Evolutionary conservation across 1,139 yeast species (phyloP).

Genomic region (Taphrina flavorubra): DNA sequence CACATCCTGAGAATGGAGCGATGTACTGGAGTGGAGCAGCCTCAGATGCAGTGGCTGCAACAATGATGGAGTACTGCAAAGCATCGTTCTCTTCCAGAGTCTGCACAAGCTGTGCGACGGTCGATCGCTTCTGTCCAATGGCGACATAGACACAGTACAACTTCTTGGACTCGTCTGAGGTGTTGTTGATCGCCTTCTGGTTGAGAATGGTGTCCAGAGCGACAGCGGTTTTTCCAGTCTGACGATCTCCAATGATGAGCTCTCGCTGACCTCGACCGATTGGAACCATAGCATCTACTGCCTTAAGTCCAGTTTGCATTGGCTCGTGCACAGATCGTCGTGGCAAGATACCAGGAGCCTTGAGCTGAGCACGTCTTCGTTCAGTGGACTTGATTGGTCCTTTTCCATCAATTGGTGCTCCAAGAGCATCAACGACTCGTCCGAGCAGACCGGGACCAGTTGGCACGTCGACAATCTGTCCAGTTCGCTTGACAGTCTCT

Average conservation of each 20-base stretch:
- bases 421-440: conserved; percentile 99
- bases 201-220: conserved; percentile 97
- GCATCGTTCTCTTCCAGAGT: conserved; percentile 98
- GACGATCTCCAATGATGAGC: conserved; percentile 99
- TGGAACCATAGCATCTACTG: conserved; percentile 99
- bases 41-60: conserved; percentile 99
- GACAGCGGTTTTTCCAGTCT: conserved; percentile 99
- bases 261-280: conserved; percentile 99
- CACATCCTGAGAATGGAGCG: conserved; percentile 99
- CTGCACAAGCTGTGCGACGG: conserved; percentile 99
- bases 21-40: conserved; percentile 99
- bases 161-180: conserved; percentile 93
- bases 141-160: conserved; percentile 99
- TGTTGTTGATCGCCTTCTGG: conserved; percentile 99
- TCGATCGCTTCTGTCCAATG: conserved; percentile 99
- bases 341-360: conserved; percentile 99
- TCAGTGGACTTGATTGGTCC: conserved; percentile 92
- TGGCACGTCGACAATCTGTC: conserved; percentile 98
- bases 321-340: conserved; percentile 99
- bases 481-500: conserved; percentile 99
- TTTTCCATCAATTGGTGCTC: conserved; percentile 99
- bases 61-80: conserved; percentile 94
- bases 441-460: conserved; percentile 98
- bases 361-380: conserved; percentile 94
- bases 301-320: conserved; percentile 99